phyloP scores from a whole-genome alignment of 2,329 filamentous ascomycete genomes.

The Biscogniauxia sp. region DNA sequence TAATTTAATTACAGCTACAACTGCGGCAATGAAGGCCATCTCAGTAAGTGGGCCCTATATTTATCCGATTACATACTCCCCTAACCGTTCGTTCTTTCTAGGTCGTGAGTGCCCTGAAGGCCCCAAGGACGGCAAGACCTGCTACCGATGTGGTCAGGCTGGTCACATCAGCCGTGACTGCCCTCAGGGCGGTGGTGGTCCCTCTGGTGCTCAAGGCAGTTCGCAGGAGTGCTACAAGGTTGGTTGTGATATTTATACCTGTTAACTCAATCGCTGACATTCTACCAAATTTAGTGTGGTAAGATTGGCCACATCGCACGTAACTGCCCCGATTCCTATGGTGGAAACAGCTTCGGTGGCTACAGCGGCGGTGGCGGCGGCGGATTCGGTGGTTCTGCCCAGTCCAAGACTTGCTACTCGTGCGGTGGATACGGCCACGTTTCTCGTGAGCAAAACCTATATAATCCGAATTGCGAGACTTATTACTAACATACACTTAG shows the following conservation, averaged over 20 bases:
- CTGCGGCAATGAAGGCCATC: constrained; percentile 64
- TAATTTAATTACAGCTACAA: constrained; percentile 33
- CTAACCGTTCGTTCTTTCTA: constrained; percentile 29
- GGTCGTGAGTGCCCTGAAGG: constrained; percentile 89
- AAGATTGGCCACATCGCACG: constrained; percentile 95
- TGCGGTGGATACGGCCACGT: constrained; percentile 97
- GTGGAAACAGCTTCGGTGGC: constrained; percentile 46
- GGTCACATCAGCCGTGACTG: constrained; percentile 94
- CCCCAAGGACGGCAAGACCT: constrained; percentile 79
- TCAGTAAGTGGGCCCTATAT: constrained; percentile 57
- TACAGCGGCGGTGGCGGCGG: constrained; percentile 43
- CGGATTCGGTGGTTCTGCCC: constrained; percentile 48
- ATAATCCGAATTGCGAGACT: background rate
- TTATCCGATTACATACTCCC: constrained; percentile 19
- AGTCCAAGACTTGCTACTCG: constrained; percentile 89
- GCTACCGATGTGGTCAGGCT: constrained; percentile 75
- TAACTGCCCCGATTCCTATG: constrained; percentile 72
- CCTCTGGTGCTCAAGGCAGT: constrained; percentile 44
- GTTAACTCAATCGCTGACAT: background rate
- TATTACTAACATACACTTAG: constrained; percentile 33
- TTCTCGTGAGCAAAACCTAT: constrained; percentile 60
- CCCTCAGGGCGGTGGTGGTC: constrained; percentile 50
- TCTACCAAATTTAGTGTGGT: constrained; percentile 63
- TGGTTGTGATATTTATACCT: constrained; percentile 14
- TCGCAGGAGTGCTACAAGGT: constrained; percentile 87